Base-by-base conservation (phyloP, 805 yeast species). In the Saccharomycopsis fermentans region DNA sequence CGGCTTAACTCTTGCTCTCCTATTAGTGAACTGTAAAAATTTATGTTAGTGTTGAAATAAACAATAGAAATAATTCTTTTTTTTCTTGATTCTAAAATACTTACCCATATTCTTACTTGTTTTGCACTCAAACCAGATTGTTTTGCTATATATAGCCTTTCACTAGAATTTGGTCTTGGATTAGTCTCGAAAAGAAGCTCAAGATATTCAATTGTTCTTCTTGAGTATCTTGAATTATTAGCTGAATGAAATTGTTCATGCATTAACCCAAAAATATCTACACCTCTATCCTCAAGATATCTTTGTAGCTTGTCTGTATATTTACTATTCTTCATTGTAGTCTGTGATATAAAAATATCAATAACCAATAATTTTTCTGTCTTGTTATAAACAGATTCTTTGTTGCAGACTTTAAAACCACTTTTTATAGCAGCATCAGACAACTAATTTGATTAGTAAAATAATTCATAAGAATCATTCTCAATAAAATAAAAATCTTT, bases 41-140 rank as follows among this genome's bases (percentile, higher is more conserved):
- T 16, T 11, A 47, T 47, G 51, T 47, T 47, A 47, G 51, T 21
- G 8, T 14, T 26, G 24, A 14, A 21, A 14, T 12, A 4, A 21
- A 26, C 2, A 21, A 21, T 3, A 11, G 8, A 26, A 21, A 4
- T 47, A 14, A 6, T 6, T 47, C 5, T 8, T 2, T 19, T 47
- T 21, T 8, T 14, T 19, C 12, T n/a, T n/a, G n/a, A n/a, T n/a
- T n/a, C 4, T 47, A 12, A 26, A 47, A 19, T 52, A 34, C 43
- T 52, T 52, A 52, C 40, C 55, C 55, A 53, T 24, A 37, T 39
- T 29, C 50, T 21, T 9, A 53, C 32, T 34, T 53, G 55, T 26
- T 53, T 53, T n/a, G 26, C 6, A n/a, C 40, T 36, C 16, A 53
- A 37, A 14, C 55, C 55, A 21, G 36, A 53, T 37, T 53, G 40